A percentile compares a stretch with the other conserved stretches of the same genome.
phyloP scores from a whole-genome alignment of 345 rosid species.

The Firmiana major region DNA sequence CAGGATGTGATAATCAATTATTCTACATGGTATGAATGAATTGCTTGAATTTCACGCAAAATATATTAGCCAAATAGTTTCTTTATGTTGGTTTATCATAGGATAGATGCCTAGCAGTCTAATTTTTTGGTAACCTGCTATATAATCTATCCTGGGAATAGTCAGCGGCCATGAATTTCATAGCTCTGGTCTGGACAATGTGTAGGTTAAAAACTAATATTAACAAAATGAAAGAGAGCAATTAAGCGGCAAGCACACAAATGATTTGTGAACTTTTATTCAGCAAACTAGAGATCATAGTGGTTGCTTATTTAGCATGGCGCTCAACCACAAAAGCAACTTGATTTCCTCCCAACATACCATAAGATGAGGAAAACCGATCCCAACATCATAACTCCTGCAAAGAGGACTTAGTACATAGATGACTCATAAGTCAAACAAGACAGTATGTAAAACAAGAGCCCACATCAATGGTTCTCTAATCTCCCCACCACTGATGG shows the following conservation, averaged over 20 bases:
- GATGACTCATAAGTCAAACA: background rate
- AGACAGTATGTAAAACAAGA: background rate
- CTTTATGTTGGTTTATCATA: background rate
- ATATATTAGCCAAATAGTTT: background rate
- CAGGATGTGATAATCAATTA: slow-evolving; percentile 10
- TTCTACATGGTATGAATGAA: slow-evolving; percentile 11
- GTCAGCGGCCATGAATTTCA: background rate
- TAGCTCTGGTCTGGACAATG: background rate
- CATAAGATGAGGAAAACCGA: background rate
- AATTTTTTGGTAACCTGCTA: background rate
- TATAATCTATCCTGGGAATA: background rate
- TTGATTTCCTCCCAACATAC: background rate
- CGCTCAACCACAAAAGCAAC: slow-evolving; percentile 41
- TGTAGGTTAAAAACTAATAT: too few species aligned
- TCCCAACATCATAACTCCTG: background rate
- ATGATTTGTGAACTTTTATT: background rate
- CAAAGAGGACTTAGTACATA: background rate
- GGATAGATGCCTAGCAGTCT: background rate
- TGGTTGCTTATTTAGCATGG: slow-evolving; percentile 45
- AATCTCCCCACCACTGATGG: slow-evolving; percentile 84
- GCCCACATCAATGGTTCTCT: slow-evolving; percentile 10
- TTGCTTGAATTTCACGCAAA: slow-evolving; percentile 13
- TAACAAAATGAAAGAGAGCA: background rate
- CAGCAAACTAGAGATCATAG: background rate
- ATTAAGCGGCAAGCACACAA: background rate